Evolutionary conservation across 1,284 basidiomycete species (phyloP).

Genomic region (Heterobasidion parviporum): DNA sequence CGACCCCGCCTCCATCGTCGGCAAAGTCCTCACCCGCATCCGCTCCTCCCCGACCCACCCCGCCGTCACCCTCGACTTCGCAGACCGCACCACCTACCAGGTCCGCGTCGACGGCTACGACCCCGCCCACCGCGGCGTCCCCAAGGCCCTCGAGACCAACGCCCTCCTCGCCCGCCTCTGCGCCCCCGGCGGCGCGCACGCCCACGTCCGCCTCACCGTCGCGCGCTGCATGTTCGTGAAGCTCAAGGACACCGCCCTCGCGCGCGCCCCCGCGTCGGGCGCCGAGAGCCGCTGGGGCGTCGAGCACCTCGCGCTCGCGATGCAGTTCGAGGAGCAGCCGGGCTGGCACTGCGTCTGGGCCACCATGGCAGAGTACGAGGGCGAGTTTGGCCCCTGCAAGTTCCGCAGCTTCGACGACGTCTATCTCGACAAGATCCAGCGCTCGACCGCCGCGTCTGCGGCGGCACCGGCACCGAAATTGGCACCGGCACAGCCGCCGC

Average conservation of each 20-base stretch:
- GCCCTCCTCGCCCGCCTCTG: constrained; percentile 32
- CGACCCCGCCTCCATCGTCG: constrained; percentile 39
- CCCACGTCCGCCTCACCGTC: constrained; percentile 33
- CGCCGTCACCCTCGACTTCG: constrained; percentile 44
- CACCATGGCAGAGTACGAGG: constrained; percentile 41
- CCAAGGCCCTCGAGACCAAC: constrained; percentile 52
- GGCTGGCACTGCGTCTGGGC: constrained; percentile 62
- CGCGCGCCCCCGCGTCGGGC: constrained; percentile 18
- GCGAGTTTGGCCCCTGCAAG: constrained; percentile 29
- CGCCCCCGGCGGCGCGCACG: constrained; percentile 25
- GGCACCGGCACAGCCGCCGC: no score
- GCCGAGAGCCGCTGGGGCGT: constrained; percentile 41
- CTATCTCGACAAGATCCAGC: constrained; percentile 23
- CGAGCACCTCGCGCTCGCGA: constrained; percentile 40
- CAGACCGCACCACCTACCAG: constrained; percentile 46
- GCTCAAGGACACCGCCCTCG: constrained; percentile 50
- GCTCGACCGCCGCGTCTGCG: not conserved
- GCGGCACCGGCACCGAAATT: not conserved
- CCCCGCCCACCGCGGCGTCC: constrained; percentile 43
- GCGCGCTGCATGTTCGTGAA: constrained; percentile 45
- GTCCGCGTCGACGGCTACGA: constrained; percentile 56
- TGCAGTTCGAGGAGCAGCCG: constrained; percentile 34
- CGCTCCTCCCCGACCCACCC: constrained; percentile 47
- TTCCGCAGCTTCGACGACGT: constrained; percentile 60
- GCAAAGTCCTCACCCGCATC: constrained; percentile 41